Percentiles rank a stretch among this genome's conserved stretches.
Conservation (phyloP, 257 asterid species). For the Solanum piurae region DNA sequence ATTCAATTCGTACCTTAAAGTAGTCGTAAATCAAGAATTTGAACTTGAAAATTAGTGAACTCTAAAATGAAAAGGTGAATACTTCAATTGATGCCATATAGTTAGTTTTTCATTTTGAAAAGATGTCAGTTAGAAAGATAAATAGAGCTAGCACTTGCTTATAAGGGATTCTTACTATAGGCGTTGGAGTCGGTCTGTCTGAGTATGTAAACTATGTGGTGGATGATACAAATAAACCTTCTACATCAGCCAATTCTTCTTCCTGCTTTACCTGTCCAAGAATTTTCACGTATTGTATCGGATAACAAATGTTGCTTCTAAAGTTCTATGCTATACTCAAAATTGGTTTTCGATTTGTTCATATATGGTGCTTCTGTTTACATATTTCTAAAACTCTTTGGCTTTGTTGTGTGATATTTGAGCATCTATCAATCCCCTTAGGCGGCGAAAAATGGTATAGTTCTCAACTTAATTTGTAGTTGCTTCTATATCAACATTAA, state of each 20-base stretch:
- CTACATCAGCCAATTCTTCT: neutral
- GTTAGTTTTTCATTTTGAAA: neutral
- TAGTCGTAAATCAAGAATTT: too few species aligned
- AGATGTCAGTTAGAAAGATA: too few species aligned
- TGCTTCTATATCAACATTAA: neutral
- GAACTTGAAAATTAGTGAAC: neutral
- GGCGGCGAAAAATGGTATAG: neutral
- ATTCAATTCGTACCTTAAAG: too few species aligned
- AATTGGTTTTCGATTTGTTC: neutral
- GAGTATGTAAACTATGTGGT: neutral
- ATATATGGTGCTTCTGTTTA: neutral
- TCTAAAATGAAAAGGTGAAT: neutral
- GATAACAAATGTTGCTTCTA: neutral
- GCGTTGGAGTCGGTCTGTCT: rapidly evolving
- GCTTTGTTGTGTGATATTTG: neutral
- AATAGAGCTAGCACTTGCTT: neutral
- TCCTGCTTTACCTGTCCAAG: neutral
- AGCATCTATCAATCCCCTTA: neutral
- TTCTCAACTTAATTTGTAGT: neutral
- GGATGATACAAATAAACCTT: neutral
- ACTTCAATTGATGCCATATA: neutral
- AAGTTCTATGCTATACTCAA: neutral
- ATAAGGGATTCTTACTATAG: neutral
- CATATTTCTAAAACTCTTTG: neutral
- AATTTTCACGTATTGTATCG: neutral